A percentile compares a stretch with the other conserved stretches of the same genome.
phyloP scores from a whole-genome alignment of 345 rosid species.

The Combretum micranthum region DNA sequence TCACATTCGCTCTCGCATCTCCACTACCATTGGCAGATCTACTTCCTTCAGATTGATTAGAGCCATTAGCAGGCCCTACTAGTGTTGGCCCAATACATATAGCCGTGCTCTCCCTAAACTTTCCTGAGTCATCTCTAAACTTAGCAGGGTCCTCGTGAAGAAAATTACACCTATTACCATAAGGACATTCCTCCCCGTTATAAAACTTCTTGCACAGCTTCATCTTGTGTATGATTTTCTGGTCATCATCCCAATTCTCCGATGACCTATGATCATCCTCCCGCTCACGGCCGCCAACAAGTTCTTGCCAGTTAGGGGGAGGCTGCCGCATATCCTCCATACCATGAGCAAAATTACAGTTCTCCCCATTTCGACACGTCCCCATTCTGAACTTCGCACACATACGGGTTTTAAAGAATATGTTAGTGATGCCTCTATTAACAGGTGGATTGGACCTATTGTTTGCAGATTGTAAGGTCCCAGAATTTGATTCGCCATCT shows the following conservation, averaged over 20 bases:
- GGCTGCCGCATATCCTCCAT: conserved; percentile 84
- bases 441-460: conserved; percentile 30
- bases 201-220: conserved; percentile 95
- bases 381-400: conserved; percentile 69
- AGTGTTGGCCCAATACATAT: conserved; percentile 52
- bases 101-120: conserved; percentile 70
- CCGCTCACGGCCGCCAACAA: conserved; percentile 46
- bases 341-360: conserved; percentile 92
- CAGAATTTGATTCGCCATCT: conserved; percentile 34
- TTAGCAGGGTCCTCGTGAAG: conserved; percentile 81
- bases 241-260: conserved; percentile 82
- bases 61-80: conserved; percentile 26
- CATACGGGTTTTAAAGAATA: conserved; percentile 84
- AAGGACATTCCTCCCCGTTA: conserved; percentile 90
- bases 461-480: conserved; percentile 3
- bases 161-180: conserved; percentile 90
- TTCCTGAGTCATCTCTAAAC: conserved; percentile 66
- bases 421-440: conserved; percentile 63
- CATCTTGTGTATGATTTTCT: conserved; percentile 83
- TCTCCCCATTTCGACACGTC: conserved; percentile 79
- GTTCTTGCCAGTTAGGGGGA: conserved; percentile 93
- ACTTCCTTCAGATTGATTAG: conserved; percentile 35
- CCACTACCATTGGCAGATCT: conserved; percentile 27
- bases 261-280: conserved; percentile 40
- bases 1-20: conserved; percentile 28